phyloP scores from a whole-genome alignment of 2,329 filamentous ascomycete genomes.

The Calycina herbarum region DNA sequence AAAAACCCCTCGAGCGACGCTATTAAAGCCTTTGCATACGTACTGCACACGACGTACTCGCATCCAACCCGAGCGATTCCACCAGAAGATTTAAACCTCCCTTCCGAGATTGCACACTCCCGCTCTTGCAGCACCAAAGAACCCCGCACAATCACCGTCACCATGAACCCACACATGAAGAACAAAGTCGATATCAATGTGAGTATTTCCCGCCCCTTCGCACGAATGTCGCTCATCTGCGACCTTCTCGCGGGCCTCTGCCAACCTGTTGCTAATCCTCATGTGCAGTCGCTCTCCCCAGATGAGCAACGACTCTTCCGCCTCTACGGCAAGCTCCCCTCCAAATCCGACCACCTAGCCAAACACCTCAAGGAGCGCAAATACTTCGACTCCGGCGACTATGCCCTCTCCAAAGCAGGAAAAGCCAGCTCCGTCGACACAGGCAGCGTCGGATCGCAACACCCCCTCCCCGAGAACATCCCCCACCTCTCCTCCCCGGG shows the following conservation, averaged over 20 bases:
- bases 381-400: slow-evolving; percentile 97
- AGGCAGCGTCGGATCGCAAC: slow-evolving; percentile 89
- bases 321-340: slow-evolving; percentile 96
- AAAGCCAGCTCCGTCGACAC: slow-evolving; percentile 94
- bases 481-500: slow-evolving; percentile 76
- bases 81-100: background rate
- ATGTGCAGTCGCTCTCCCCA: slow-evolving; percentile 74
- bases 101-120: background rate
- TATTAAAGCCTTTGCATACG: slow-evolving; percentile 10
- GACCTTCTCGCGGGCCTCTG: background rate
- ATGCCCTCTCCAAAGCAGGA: slow-evolving; percentile 94
- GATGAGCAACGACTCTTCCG: slow-evolving; percentile 97
- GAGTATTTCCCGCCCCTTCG: slow-evolving; percentile 45
- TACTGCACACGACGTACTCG: background rate
- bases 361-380: slow-evolving; percentile 99
- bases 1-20: slow-evolving; percentile 18
- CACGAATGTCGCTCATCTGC: slow-evolving; percentile 6
- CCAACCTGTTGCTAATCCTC: background rate
- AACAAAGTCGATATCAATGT: slow-evolving; percentile 98
- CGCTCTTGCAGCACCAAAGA: slow-evolving; percentile 7
- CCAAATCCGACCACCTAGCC: slow-evolving; percentile 92
- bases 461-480: slow-evolving; percentile 93
- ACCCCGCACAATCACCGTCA: slow-evolving; percentile 33
- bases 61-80: background rate
- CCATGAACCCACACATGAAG: slow-evolving; percentile 95